Conservation (phyloP, 305 asterid species). For the Nicotiana rustica region DNA sequence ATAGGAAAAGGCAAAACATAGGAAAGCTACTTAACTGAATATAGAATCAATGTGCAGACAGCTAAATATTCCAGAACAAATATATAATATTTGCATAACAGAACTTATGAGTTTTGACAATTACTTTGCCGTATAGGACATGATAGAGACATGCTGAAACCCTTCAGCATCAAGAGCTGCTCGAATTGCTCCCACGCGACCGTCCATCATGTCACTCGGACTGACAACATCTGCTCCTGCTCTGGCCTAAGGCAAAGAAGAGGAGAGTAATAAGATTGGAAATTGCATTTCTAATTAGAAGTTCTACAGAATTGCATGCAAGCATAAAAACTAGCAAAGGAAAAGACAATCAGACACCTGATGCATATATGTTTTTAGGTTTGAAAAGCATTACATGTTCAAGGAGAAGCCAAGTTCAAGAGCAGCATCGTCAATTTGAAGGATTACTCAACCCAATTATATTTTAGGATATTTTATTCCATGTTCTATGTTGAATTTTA, state of each 20-base stretch:
- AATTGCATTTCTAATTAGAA: neutral
- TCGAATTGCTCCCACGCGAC: conserved; percentile 96
- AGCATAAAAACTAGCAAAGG: conserved; percentile 17
- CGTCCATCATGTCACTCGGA: conserved; percentile 99
- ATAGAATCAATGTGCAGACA: conserved; percentile 6
- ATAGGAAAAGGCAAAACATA: neutral
- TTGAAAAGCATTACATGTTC: neutral
- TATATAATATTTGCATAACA: neutral
- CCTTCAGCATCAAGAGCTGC: conserved; percentile 94
- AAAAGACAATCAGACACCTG: neutral
- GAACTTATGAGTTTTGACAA: conserved; percentile 9
- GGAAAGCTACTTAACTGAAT: neutral
- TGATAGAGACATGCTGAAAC: conserved; percentile 86
- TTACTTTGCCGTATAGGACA: conserved; percentile 99
- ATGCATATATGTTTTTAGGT: neutral
- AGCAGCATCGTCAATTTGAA: neutral
- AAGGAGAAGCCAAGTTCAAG: conserved; percentile 15
- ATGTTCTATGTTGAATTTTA: neutral
- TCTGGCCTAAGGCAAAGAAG: conserved; percentile 64
- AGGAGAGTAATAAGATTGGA: conserved; percentile 19
- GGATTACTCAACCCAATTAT: neutral
- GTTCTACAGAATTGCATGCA: neutral
- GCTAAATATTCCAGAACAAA: neutral
- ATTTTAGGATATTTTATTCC: conserved; percentile 1
- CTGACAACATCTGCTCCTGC: conserved; percentile 99